Conservation (phyloP, 2,329 filamentous ascomycete genomes). For the Neocatenulostroma microsporum region DNA sequence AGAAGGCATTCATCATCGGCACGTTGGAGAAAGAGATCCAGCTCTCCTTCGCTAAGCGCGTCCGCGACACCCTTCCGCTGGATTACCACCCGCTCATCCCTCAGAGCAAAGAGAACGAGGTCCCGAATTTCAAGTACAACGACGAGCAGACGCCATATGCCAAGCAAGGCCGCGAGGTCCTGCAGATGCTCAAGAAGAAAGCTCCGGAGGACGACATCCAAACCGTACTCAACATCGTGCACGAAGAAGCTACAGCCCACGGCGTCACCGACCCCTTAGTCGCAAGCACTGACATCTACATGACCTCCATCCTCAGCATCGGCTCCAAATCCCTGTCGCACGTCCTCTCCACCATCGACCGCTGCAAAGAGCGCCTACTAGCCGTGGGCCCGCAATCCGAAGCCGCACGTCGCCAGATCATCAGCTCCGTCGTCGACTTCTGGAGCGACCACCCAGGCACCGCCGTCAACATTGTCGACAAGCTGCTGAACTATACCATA, state of each 20-base stretch:
- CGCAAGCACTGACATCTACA: slow-evolving; percentile 84
- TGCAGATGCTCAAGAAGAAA: slow-evolving; percentile 72
- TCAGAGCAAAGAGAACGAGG: slow-evolving; percentile 85
- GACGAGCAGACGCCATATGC: slow-evolving; percentile 70
- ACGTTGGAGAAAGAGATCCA: slow-evolving; percentile 95
- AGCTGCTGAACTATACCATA: slow-evolving; percentile 94
- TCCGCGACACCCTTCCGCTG: slow-evolving; percentile 84
- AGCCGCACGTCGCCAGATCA: slow-evolving; percentile 75
- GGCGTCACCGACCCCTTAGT: slow-evolving; percentile 67
- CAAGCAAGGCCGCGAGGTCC: slow-evolving; percentile 73
- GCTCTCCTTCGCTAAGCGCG: slow-evolving; percentile 89
- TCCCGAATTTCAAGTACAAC: slow-evolving; percentile 86
- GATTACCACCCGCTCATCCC: slow-evolving; percentile 75
- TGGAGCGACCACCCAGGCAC: slow-evolving; percentile 90
- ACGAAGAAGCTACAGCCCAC: slow-evolving; percentile 63
- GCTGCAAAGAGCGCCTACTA: slow-evolving; percentile 81
- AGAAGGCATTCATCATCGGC: slow-evolving; percentile 87
- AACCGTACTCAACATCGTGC: slow-evolving; percentile 68
- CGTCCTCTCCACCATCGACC: slow-evolving; percentile 89
- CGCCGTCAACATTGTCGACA: slow-evolving; percentile 87
- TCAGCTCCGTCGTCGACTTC: slow-evolving; percentile 82
- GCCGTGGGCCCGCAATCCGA: slow-evolving; percentile 69
- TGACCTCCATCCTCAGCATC: slow-evolving; percentile 86
- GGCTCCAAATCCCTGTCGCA: slow-evolving; percentile 95
- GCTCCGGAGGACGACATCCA: slow-evolving; percentile 81